Conservation (phyloP, 2,329 filamentous ascomycete species). For the Fusarium globosum region DNA sequence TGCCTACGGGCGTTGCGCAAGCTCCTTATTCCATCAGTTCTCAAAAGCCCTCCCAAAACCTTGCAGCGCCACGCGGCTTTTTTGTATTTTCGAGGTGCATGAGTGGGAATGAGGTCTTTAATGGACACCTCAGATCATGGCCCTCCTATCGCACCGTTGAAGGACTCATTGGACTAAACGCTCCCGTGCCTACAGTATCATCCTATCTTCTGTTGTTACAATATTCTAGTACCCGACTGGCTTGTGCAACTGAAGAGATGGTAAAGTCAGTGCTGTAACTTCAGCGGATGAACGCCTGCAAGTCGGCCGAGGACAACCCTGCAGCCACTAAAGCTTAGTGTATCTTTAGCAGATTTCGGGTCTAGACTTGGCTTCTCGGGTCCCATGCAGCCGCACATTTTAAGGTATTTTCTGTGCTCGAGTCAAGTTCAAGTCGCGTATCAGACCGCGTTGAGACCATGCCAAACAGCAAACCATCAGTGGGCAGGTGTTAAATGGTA, state of each 20-base stretch:
- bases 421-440: slow-evolving; percentile 33
- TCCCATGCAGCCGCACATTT: slow-evolving; percentile 13
- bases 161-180: neutral
- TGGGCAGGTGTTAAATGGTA: slow-evolving; percentile 10
- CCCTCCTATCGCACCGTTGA: neutral
- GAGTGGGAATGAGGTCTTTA: slow-evolving; percentile 13
- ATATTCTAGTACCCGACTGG: slow-evolving; percentile 1
- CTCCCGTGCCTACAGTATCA: neutral
- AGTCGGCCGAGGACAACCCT: slow-evolving; percentile 7
- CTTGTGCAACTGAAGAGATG: neutral
- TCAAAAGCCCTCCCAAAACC: slow-evolving; percentile 40
- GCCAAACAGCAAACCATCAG: slow-evolving; percentile 16
- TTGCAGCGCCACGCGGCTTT: slow-evolving; percentile 42
- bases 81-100: slow-evolving; percentile 30
- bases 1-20: slow-evolving; percentile 23
- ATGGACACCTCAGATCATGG: slow-evolving; percentile 9
- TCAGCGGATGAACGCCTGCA: slow-evolving; percentile 24
- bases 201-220: neutral
- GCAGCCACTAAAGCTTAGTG: slow-evolving; percentile 34
- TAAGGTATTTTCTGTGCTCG: slow-evolving; percentile 23
- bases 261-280: slow-evolving; percentile 1
- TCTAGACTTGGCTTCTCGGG: neutral
- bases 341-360: slow-evolving; percentile 28
- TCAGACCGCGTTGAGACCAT: slow-evolving; percentile 28
- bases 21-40: neutral